phyloP scores from a whole-genome alignment of 192 early-diverging fungal genomes.

The Ambispora gerdemannii region DNA sequence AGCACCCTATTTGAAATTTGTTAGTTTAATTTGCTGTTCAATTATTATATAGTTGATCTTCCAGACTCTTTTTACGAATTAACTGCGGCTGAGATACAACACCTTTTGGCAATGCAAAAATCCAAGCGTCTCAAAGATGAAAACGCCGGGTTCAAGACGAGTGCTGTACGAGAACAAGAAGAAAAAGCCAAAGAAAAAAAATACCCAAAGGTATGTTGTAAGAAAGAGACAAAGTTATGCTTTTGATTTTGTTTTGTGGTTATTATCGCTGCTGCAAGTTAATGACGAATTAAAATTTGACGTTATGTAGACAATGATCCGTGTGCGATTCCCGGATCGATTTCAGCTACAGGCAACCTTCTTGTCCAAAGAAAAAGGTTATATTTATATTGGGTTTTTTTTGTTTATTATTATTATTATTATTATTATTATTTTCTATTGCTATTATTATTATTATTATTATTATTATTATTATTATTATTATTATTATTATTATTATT shows the following conservation, averaged over 20 bases:
- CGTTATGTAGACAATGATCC: constrained; percentile 51
- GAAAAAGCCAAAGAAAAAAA: constrained; percentile 55
- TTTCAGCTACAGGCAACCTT: constrained; percentile 75
- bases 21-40: not conserved
- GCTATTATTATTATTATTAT: not conserved
- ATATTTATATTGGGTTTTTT: constrained; percentile 34
- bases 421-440: not conserved
- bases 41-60: constrained; percentile 57
- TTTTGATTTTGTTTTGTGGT: not conserved
- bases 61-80: constrained; percentile 88
- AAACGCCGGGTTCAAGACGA: constrained; percentile 75
- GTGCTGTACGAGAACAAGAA: constrained; percentile 71
- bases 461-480: not conserved
- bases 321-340: constrained; percentile 83
- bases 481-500: not conserved
- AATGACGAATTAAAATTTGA: not conserved
- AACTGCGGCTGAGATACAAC: constrained; percentile 63
- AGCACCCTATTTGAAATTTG: too few relatives aligned
- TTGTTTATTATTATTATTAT: constrained; percentile 21
- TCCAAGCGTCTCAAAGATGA: constrained; percentile 53
- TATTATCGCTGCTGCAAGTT: not conserved
- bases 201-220: constrained; percentile 61
- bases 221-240: too few relatives aligned
- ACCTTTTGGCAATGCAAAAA: constrained; percentile 59
- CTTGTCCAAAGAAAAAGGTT: constrained; percentile 59